These are phyloP conservation scores for Tillandsia leiboldiana DNA, from an alignment of 176 grass and related monocot genomes.

Conservation along the genomic window DNA sequence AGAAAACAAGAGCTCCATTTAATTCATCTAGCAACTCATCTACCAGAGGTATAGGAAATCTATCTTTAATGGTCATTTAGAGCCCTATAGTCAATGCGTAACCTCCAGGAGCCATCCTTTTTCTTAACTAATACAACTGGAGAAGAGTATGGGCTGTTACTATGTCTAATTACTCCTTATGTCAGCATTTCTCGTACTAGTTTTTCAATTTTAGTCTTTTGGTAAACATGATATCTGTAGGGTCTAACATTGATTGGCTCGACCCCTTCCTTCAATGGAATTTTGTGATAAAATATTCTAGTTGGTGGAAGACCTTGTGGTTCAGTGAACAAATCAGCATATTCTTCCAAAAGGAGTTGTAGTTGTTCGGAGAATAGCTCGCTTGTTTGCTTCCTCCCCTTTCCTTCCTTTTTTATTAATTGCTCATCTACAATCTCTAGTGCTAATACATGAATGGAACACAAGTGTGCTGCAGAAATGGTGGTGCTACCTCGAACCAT, in stretches of 20 bases:
- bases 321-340: not conserved
- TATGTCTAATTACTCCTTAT: not conserved
- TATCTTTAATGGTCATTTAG: not conserved
- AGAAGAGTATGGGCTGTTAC: not conserved
- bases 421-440: no score
- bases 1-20: not conserved
- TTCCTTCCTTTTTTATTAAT: no score
- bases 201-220: constrained; percentile 7
- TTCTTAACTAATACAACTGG: constrained; percentile 4
- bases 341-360: not conserved
- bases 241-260: not conserved
- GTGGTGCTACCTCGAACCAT: no score
- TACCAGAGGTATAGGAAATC: not conserved
- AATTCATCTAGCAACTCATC: not conserved
- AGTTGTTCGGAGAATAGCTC: not conserved
- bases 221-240: not conserved
- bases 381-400: no score
- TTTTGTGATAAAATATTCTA: not conserved
- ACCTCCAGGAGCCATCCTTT: not conserved
- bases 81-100: not conserved
- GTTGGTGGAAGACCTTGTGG: not conserved
- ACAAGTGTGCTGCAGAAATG: no score
- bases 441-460: no score
- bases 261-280: not conserved
- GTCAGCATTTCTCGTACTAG: not conserved